Percentiles rank a stretch among this genome's conserved stretches.
These are phyloP conservation scores for Lentinula sp. DNA, from an alignment of 768 basidiomycete genomes.

Conservation along the genomic window DNA sequence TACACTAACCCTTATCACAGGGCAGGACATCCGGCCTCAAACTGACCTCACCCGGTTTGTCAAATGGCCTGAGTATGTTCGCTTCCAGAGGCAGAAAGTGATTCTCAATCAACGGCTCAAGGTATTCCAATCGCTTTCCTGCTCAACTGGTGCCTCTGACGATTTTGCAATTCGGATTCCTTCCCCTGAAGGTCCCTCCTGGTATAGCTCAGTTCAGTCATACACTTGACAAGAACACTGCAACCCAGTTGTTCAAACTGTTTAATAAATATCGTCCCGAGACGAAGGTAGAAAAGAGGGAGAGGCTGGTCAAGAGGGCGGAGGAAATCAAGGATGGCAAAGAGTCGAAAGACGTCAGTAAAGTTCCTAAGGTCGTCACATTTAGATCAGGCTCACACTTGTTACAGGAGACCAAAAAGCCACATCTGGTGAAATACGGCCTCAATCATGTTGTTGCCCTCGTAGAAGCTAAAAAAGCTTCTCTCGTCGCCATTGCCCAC, in stretches of 20 bases:
- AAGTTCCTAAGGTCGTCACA: neutral
- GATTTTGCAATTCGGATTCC: neutral
- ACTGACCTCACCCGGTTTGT: conserved; percentile 94
- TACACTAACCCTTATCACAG: conserved; percentile 29
- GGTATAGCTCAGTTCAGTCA: conserved; percentile 97
- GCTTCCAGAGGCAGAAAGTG: conserved; percentile 97
- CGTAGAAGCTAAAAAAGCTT: conserved; percentile 95
- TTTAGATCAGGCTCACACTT: neutral
- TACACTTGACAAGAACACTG: conserved; percentile 99
- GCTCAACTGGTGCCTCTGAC: too few species aligned
- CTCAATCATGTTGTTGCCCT: conserved; percentile 96
- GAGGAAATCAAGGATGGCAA: conserved; percentile 78
- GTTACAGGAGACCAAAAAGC: conserved; percentile 82
- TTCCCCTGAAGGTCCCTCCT: conserved; percentile 61
- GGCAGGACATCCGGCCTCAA: conserved; percentile 88
- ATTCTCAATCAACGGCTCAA: conserved; percentile 97
- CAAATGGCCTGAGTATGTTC: conserved; percentile 99
- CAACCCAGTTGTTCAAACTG: conserved; percentile 96
- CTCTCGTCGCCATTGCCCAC: conserved; percentile 92
- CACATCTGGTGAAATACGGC: conserved; percentile 92
- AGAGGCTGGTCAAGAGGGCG: conserved; percentile 75
- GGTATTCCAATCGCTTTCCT: conserved; percentile 11
- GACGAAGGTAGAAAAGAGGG: conserved; percentile 96
- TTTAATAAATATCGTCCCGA: conserved; percentile 97
- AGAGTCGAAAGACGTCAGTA: conserved; percentile 40